Evolutionary conservation across 768 basidiomycete species (phyloP).

Genomic region (Amanita thiersii): DNA sequence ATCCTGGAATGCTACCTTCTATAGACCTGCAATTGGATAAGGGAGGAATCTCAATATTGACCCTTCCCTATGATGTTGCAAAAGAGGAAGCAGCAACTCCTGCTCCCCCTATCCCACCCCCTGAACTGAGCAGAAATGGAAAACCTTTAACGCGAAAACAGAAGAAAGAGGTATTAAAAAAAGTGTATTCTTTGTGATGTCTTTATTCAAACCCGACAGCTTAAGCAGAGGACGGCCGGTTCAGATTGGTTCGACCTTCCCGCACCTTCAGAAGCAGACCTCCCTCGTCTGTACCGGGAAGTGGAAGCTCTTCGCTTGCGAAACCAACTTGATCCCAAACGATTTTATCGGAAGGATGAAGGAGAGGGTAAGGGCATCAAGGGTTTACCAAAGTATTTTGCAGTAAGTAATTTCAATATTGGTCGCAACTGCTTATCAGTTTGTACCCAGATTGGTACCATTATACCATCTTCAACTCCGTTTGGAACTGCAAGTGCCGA

Average conservation of each 20-base stretch:
- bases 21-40: slow-evolving; percentile 53
- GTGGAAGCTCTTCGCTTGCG: slow-evolving; percentile 81
- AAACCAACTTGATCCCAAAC: slow-evolving; percentile 87
- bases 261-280: slow-evolving; percentile 70
- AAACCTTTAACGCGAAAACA: slow-evolving; percentile 66
- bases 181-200: slow-evolving; percentile 1
- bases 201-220: slow-evolving; percentile 35
- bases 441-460: slow-evolving; percentile 61
- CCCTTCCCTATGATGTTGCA: slow-evolving; percentile 57
- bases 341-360: slow-evolving; percentile 83
- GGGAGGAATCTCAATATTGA: slow-evolving; percentile 37
- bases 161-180: slow-evolving; percentile 50
- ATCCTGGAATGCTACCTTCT: slow-evolving; percentile 56
- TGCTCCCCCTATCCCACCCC: slow-evolving; percentile 54
- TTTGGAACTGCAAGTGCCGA: slow-evolving; percentile 65
- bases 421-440: slow-evolving; percentile 9
- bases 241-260: slow-evolving; percentile 86
- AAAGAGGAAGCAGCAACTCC: slow-evolving; percentile 48
- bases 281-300: slow-evolving; percentile 75
- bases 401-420: slow-evolving; percentile 40
- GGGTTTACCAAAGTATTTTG: slow-evolving; percentile 82
- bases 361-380: slow-evolving; percentile 82
- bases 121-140: slow-evolving; percentile 51
- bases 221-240: slow-evolving; percentile 67
- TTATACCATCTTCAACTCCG: slow-evolving; percentile 61